phyloP scores from a whole-genome alignment of 495 filamentous ascomycete species.

The Podospora bellae-mahoneyi region DNA sequence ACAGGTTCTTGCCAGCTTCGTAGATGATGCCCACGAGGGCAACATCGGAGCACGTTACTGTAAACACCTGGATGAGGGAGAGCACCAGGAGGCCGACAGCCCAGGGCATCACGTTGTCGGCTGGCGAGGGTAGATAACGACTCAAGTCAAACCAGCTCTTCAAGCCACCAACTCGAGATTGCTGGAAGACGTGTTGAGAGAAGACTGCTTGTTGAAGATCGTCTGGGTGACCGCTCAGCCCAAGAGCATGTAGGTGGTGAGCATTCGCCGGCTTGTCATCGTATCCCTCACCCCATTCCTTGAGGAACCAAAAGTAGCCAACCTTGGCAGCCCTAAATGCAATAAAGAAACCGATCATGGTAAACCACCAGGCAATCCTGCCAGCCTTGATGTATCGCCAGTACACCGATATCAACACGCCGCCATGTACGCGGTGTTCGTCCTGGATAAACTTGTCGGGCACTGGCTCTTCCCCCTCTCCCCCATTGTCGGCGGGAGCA shows the following conservation, averaged over 20 bases:
- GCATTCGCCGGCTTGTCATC: constrained; percentile 20
- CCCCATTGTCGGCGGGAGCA: constrained; percentile 13
- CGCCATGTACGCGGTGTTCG: constrained; percentile 70
- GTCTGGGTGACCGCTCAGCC: neutral
- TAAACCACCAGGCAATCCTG: constrained; percentile 65
- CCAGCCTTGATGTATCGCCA: constrained; percentile 81
- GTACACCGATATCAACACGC: constrained; percentile 69
- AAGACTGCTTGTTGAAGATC: constrained; percentile 1
- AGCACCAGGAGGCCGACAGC: constrained; percentile 62
- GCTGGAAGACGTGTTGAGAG: constrained; percentile 9
- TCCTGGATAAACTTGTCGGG: constrained; percentile 81
- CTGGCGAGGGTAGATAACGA: constrained; percentile 56
- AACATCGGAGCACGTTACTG: constrained; percentile 52
- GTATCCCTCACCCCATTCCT: constrained; percentile 80
- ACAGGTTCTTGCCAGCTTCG: constrained; percentile 67
- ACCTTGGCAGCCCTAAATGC: constrained; percentile 59
- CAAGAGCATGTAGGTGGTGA: neutral
- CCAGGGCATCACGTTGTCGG: constrained; percentile 69
- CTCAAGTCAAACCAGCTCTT: constrained; percentile 44
- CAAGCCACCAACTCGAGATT: constrained; percentile 6
- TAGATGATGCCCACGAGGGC: constrained; percentile 70
- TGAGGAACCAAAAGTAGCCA: constrained; percentile 73
- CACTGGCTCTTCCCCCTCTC: constrained; percentile 40
- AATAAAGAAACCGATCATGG: constrained; percentile 55
- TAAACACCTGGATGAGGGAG: constrained; percentile 54